phyloP scores from a whole-genome alignment of 306 rosid species.

The Luffa acutangula region DNA sequence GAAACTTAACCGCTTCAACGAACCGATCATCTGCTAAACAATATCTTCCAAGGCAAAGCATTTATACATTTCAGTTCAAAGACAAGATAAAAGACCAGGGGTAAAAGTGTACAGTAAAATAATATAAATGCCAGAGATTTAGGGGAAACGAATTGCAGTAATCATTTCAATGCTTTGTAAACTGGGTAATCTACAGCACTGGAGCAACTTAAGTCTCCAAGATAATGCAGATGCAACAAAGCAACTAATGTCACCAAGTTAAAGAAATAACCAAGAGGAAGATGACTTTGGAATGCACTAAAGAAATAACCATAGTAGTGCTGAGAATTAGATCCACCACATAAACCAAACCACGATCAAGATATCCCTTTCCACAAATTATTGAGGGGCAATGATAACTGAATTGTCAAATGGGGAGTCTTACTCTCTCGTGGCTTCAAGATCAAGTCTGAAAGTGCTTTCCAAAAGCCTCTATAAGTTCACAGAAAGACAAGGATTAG shows the following conservation, averaged over 20 bases:
- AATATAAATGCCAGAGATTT: neutral
- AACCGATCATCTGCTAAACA: constrained; percentile 74
- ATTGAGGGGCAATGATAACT: neutral
- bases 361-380: neutral
- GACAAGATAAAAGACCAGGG: neutral
- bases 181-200: neutral
- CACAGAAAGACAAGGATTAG: constrained; percentile 11
- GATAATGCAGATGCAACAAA: neutral
- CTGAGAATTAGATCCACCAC: neutral
- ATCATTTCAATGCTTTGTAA: neutral
- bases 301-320: neutral
- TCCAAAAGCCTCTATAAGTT: constrained; percentile 76
- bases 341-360: neutral
- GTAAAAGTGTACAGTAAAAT: neutral
- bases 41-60: constrained; percentile 36
- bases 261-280: neutral
- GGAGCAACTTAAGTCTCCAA: neutral
- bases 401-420: constrained; percentile 4
- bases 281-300: neutral
- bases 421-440: constrained; percentile 75
- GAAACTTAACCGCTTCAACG: constrained; percentile 51
- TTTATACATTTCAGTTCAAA: neutral
- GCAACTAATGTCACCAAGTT: neutral
- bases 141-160: neutral
- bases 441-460: constrained; percentile 80